Evolutionary conservation across 768 basidiomycete species (phyloP), one percentile per base, ranked within the genome.

Genomic region (Coprinellus micaceus): DNA sequence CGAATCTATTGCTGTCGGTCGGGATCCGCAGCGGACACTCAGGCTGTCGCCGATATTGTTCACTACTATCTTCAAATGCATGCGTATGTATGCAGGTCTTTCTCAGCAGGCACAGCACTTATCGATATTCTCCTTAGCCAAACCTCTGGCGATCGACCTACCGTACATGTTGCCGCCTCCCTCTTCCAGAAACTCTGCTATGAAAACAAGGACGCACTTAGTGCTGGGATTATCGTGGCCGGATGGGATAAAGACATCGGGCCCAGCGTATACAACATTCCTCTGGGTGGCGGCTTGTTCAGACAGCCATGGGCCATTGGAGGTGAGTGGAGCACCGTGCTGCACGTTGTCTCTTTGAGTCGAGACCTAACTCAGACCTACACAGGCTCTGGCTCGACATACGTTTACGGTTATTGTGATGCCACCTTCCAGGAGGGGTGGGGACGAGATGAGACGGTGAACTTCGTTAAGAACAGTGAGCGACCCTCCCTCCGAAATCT

Each of bases 1-100:
- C 92, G 94, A 63, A 91, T 98, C 71, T 99, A 98, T 73, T 99
- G 97, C 71, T 99, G 97, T 82, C 89, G 97, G 58, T 97, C 94
- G 41, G 97, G 97, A 49, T 97, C 94, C 62, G 92, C 96, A 45
- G 96, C 96, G 22, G 96, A 99, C 70, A 99, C 97, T 2, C 97
- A 97, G 71, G 94, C 95, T 49, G 79, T 99, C 28, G 96, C 97
- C 53, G 97, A 99, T 69, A 77, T 84, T 12, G 91, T 96, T 11
- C 91, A 94, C 67, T 85, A 88, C 68, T 76, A 85, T 59, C 81
- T 92, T 29, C 93, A 94, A 69, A 74, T 91, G 70, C 80, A 82
- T 66, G 79, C 84, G 85, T 90, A 72, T 51, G 82, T 75, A 19
- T 49, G 13, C 52, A 47, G 45, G 19, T 17, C 28, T 43, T 5